A percentile compares a stretch with the other conserved stretches of the same genome.
phyloP scores from a whole-genome alignment of 495 filamentous ascomycete genomes.

The Trichoderma gamsii region DNA sequence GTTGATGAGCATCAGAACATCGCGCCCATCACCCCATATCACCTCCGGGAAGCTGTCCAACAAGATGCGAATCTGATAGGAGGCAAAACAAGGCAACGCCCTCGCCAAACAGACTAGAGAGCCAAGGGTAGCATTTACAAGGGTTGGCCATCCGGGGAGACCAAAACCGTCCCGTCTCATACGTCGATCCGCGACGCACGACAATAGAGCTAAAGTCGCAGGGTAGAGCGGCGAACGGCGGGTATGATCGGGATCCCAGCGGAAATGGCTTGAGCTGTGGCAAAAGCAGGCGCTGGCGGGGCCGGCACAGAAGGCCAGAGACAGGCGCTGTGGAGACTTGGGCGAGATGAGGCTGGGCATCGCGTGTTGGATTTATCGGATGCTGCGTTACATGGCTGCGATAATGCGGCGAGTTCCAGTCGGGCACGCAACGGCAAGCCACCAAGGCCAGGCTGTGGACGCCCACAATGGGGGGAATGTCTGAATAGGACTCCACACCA shows the following conservation, averaged over 20 bases:
- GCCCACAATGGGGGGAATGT: neutral
- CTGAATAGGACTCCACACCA: neutral
- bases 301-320: neutral
- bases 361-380: neutral
- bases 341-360: slow-evolving; percentile 5
- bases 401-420: neutral
- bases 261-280: slow-evolving; percentile 13
- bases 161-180: neutral
- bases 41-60: neutral
- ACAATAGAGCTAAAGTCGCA: neutral
- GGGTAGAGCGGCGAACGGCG: slow-evolving; percentile 1
- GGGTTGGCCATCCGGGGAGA: slow-evolving; percentile 1
- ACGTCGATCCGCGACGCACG: neutral
- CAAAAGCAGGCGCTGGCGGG: neutral
- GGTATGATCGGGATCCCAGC: slow-evolving; percentile 9
- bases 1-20: neutral
- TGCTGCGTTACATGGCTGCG: slow-evolving; percentile 2
- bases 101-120: neutral
- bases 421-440: neutral
- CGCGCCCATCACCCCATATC: slow-evolving; percentile 4
- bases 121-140: slow-evolving; percentile 6
- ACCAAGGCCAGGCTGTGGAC: neutral
- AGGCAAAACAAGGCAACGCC: slow-evolving; percentile 10
- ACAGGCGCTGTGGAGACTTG: neutral
- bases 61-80: neutral